phyloP scores from a whole-genome alignment of 352 stramenopile species.

The Phytophthora ramorum region DNA sequence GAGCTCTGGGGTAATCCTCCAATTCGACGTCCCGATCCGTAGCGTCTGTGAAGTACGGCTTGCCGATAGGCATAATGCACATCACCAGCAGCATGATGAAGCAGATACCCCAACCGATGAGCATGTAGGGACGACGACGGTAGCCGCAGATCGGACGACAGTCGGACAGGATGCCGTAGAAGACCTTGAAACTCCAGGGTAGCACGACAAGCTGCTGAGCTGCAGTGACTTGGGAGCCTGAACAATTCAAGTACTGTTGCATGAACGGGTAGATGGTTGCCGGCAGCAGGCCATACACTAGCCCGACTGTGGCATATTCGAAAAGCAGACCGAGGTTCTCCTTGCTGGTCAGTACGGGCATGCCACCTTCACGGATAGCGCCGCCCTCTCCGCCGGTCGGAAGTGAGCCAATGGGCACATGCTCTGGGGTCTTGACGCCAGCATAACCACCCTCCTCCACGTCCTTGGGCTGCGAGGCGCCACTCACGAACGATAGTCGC shows the following conservation, averaged over 20 bases:
- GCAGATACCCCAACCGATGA: constrained; percentile 57
- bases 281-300: constrained; percentile 48
- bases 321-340: constrained; percentile 46
- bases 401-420: constrained; percentile 2
- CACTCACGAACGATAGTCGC: constrained; percentile 49
- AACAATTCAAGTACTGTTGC: constrained; percentile 48
- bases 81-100: constrained; percentile 53
- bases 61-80: constrained; percentile 42
- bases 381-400: constrained; percentile 21
- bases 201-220: constrained; percentile 43
- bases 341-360: constrained; percentile 32
- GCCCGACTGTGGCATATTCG: constrained; percentile 47
- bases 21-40: constrained; percentile 24
- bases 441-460: constrained; percentile 33
- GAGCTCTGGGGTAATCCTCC: constrained; percentile 21
- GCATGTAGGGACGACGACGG: constrained; percentile 66
- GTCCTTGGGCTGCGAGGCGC: constrained; percentile 24
- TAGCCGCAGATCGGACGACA: constrained; percentile 59
- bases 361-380: constrained; percentile 36
- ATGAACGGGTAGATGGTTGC: constrained; percentile 52
- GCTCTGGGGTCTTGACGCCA: constrained; percentile 34
- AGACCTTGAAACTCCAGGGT: constrained; percentile 28
- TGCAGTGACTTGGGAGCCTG: constrained; percentile 42
- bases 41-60: constrained; percentile 50
- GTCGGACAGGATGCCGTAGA: constrained; percentile 36